Evolutionary conservation across 139 green algal genomes (phyloP), one percentile per base, ranked within the genome.

Genomic region (Haematococcus lacustris): DNA sequence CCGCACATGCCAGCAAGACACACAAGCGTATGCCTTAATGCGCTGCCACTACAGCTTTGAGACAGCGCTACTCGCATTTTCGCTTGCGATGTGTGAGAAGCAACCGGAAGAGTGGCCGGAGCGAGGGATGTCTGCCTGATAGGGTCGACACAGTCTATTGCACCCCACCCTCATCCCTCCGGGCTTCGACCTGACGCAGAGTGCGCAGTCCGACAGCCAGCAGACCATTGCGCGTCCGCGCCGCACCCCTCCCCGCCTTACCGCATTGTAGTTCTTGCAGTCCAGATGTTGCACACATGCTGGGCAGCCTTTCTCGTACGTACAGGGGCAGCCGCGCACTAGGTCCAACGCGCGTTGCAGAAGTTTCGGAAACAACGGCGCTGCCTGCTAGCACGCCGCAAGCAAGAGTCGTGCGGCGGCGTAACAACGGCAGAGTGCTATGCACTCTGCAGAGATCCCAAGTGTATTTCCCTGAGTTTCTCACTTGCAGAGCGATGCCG

Each of bases 191-290:
- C 26, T 4, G 53, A 21, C 9, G 21, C 53, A 30, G 30, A 7
- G 13, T 9, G 33, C 53, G 26, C 13, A 64, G 21, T 4, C 4
- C 30, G 4, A 64, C 53, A 64, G 47, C 21, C 13, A 21, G 13
- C 47, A 28, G 13, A 28, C 47, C 47, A 28, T 13, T 57, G 13
- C 53, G 17, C 26, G 53, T 26, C 9, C 53, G 53, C 53, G n/a
- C n/a, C n/a, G n/a, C n/a, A n/a, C n/a, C n/a, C n/a, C n/a, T n/a
- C n/a, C n/a, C n/a, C n/a, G n/a, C n/a, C 63, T 70, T 50, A 88
- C 80, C 28, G 77, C 75, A 75, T 97, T 97, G 85, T 98, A 97
- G 76, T 93, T 86, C 26, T 68, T 63, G 85, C 93, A 98, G 59
- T 83, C 71, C 25, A 85, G 75, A 76, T 91, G 84, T 79, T 98